phyloP scores from a whole-genome alignment of 495 filamentous ascomycete species.

The Evernia prunastri region DNA sequence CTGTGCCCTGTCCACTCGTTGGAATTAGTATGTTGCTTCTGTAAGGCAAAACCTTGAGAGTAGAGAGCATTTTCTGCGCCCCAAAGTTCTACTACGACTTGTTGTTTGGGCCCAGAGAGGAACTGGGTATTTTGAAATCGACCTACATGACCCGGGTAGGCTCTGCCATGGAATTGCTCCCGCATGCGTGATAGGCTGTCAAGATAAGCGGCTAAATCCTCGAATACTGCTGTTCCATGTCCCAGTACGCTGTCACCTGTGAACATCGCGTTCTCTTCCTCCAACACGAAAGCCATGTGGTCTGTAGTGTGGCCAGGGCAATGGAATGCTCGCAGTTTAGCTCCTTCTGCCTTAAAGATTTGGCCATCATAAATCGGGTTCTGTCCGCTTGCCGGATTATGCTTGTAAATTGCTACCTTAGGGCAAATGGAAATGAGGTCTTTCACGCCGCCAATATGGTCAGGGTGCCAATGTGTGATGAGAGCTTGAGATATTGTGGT shows the following conservation, averaged over 20 bases:
- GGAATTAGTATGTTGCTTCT: not conserved
- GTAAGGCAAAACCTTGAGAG: not conserved
- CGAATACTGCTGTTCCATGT: slow-evolving; percentile 89
- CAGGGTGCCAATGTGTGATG: slow-evolving; percentile 85
- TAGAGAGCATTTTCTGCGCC: not conserved
- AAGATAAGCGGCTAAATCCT: slow-evolving; percentile 70
- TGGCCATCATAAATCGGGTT: slow-evolving; percentile 59
- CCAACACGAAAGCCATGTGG: slow-evolving; percentile 67
- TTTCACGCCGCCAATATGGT: slow-evolving; percentile 70
- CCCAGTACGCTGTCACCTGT: slow-evolving; percentile 94
- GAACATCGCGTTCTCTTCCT: slow-evolving; percentile 80
- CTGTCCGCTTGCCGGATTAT: slow-evolving; percentile 38
- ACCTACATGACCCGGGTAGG: slow-evolving; percentile 59
- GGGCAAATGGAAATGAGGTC: slow-evolving; percentile 61
- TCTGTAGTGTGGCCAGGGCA: slow-evolving; percentile 84
- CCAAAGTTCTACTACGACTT: not conserved
- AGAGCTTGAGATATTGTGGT: slow-evolving; percentile 58
- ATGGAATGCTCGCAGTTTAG: slow-evolving; percentile 64
- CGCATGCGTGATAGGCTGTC: slow-evolving; percentile 66
- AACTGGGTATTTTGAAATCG: not conserved
- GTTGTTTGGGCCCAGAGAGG: not conserved
- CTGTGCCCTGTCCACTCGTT: slow-evolving; percentile 54
- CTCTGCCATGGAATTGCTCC: slow-evolving; percentile 55
- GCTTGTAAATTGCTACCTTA: slow-evolving; percentile 46
- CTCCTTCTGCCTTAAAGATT: slow-evolving; percentile 66